Evolutionary conservation across 768 basidiomycete genomes (phyloP), one percentile per base, ranked within the genome.

Genomic region (Tylopilus balloui): DNA sequence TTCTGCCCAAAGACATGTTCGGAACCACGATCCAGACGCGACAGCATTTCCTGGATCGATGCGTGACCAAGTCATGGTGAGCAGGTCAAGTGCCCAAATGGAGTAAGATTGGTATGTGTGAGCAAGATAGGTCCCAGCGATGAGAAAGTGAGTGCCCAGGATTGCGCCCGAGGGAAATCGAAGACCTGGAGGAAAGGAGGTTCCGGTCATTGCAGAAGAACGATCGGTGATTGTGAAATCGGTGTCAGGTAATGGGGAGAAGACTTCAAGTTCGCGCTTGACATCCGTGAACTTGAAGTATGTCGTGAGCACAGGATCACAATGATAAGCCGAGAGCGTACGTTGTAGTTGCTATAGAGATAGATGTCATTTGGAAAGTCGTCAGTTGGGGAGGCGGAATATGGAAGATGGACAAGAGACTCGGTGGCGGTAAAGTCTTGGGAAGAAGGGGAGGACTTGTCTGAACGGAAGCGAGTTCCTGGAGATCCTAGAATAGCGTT

Each of bases 301-400:
- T 39, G 44, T 32, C 35, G 46, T 60, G 46, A 53, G 52, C 21
- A 36, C 38, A 34, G 24, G 24, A 34, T 24, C 27, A 38, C 39
- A 13, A 48, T 47, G 23, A 48, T 15, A 45, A 46, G 44, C 41
- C 17, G 42, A 31, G 31, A 42, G 71, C 84, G 57, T 58, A 90
- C 89, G 71, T 97, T 97, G 74, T 94, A 96, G 65, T 98, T 99
- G 60, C 90, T 92, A 69, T 94, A 99, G 23, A 95, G 73, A 67
- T 81, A 89, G 25, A 97, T 88, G 57, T 96, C 89, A 56, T 82
- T 84, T 8, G 91, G 90, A 59, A 81, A 79, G 50, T 90, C 83
- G 51, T 83, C 81, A 3, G 76, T 84, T 10, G 88, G 83, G 3
- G 73, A 61, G 2, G 83, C 75, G 25, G 92, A 87, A 65, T 90